Evolutionary conservation across 371 early-diverging fungal genomes (phyloP), one percentile per base, ranked within the genome.

Genomic region (Rhizopus microsporus): DNA sequence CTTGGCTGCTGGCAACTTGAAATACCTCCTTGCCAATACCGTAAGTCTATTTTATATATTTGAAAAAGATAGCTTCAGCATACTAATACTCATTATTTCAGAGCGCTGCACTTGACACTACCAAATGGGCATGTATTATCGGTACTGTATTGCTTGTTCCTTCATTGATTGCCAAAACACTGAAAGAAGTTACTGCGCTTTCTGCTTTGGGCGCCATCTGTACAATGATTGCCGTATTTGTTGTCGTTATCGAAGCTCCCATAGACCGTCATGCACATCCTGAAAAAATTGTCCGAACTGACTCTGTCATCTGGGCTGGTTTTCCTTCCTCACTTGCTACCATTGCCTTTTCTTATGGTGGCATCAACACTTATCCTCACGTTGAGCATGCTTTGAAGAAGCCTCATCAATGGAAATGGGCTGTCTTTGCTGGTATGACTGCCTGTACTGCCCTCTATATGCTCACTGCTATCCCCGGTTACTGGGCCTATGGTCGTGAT

Each of bases 381-480:
- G 87, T 93, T n/a, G 92, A 93, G 60, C 83, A 84, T 60, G 88
- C 92, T n/a, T 87, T 96, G 84, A 78, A 81, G 63, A 77, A 88
- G 52, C 94, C 94, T 59, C 74, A 82, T 51, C 72, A 84, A 52
- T 96, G 93, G 87, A 82, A 85, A 62, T 83, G 72, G 59, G 88
- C 93, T 37, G 71, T 93, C 16, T 63, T 81, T 17, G 75, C 80
- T 45, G 91, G 93, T 45, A 81, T 88, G 46, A 55, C 75, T 34
- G 86, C 91, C 37, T 88, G 91, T 65, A 83, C 88, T 13, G 62
- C 72, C 42, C 81, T 96, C 54, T 95, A 96, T 65, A 60, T 92
- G 54, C 52, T 90, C 60, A 91, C 92, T 54, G 90, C 92, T 37
- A 67, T 79, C 44, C 83, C 90, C 13, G 93, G 92, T 38, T 96